Evolutionary conservation across 202 grass and related monocot genomes (phyloP), one percentile per base, ranked within the genome.

Genomic region (Carex sylvatica): DNA sequence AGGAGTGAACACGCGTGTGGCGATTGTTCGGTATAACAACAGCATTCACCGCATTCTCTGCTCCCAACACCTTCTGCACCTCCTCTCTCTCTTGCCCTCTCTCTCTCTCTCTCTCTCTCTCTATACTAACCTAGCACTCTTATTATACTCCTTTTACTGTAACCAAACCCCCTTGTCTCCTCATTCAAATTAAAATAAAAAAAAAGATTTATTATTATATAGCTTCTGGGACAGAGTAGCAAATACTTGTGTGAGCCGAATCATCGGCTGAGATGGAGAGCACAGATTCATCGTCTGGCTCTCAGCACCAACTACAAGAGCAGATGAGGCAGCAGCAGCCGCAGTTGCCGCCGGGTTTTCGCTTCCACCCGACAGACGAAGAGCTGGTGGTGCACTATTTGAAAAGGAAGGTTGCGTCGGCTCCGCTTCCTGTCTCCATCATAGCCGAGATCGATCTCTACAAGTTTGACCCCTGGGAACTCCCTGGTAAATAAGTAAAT

Each of bases 401-500:
- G 84, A 98, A 98, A 84, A 95, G 91, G 86, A 95, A 93, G 80
- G 91, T 84, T 9, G 85, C 87, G 20, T 88, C 91, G n/a, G 76
- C 46, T 31, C 91, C 92, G 0, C 92, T 95, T 75, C 95, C 92
- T 35, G 86, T 91, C 84, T 73, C 90, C 89, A 98, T 98, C 82
- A 98, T 98, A 81, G 89, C 92, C 26, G 95, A 98, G 80, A 84
- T 95, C n/a, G 85, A 98, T 49, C 95, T 98, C 66, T 98, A 98
- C 87, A 98, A 98, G 85, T 98, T 93, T 86, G 95, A 98, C 49
- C 95, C 95, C 0, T 98, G 95, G 95, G 95, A 98, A 75, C 95
- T 98, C 68, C 95, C 91, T 22, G 91, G 95, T 98, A 88, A 63
- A 63, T 62, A 16, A 19, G 11, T 31, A 15, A 18, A 9, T 58